Evolutionary conservation across 176 grass and related monocot genomes (phyloP), one percentile per base, ranked within the genome.

Genomic region (Puya raimondii): DNA sequence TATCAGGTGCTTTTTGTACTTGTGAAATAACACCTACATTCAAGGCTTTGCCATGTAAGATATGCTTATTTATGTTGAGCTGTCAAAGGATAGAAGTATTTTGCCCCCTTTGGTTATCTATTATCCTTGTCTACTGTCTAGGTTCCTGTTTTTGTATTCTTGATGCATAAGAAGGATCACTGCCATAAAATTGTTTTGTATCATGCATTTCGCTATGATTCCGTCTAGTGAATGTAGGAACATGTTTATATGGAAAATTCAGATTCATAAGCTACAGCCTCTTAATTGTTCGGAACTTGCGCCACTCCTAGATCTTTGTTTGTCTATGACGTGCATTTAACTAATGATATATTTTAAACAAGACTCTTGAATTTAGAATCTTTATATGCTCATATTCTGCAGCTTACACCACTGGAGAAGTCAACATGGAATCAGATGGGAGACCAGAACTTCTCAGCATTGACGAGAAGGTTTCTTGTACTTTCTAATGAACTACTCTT

Each of bases 381-480:
- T 69, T 70, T 67, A 13, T 72, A 69, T 47, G 59, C 64, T 88
- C 63, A 65, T 81, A 79, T 81, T 65, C 71, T 85, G 81, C 86
- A 92, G 86, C 83, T 92, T 79, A 75, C 79, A 81, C 58, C 76
- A 56, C 70, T 83, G 71, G 70, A 69, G 83, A 71, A 85, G 68
- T 67, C 72, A 67, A 89, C n/a, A 69, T 73, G 85, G 84, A 92
- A 74, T 73, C 73, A 69, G 69, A 80, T 80, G 87, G 64, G 27
- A 73, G 14, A 16, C 29, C 89, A 72, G 81, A 79, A 80, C 71
- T 85, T 82, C 73, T 88, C 72, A 83, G 71, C 66, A 66, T 80
- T 67, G 78, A 69, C 56, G 68, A 81, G 66, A 76, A 83, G 79
- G 80, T 64, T 89, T 48, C 70, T 82, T 81, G 64, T 85, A 59